Evolutionary conservation across 2,329 filamentous ascomycete species (phyloP), one percentile per base, ranked within the genome.

Genomic region (Colletotrichum agaves): DNA sequence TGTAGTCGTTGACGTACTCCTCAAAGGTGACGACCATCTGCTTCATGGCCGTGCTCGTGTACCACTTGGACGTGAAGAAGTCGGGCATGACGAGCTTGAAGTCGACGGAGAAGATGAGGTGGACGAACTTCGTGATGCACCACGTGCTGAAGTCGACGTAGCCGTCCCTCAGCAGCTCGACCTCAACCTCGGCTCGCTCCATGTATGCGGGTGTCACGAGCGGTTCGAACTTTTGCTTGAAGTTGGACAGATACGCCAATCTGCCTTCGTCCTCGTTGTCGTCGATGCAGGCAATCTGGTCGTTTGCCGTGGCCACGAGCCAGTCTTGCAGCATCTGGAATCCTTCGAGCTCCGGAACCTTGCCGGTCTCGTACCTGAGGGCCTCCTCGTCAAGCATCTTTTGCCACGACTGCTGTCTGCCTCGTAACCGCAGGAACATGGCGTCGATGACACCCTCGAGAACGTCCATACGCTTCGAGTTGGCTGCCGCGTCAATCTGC

Each of bases 241-340:
- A 98, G 74, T 91, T 91, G 4, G 93, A 91, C 56, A 98, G 86
- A 81, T 98, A 98, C 33, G 92, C 93, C 27, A 92, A 83, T 35
- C 91, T 89, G 67, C 88, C 88, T 60, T 90, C 88, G 60, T 93
- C 91, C 69, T 93, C 91, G 72, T 91, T 91, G 75, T 98, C 97
- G 78, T 98, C 96, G 75, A 99, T 97, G 79, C 94, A 98, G 63
- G 94, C 94, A 77, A 99, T 98, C 79, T 99, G 96, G 80, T 99
- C 96, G 81, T 99, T 99, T 73, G 97, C 96, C 64, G 97, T 93
- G 50, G 96, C 94, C 60, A 99, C 90, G 63, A 99, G 90, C 94
- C 95, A 99, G 81, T 99, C 96, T 77, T 97, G 93, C 31, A 97
- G 83, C 3, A 91, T 88, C 77, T 97, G 93, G 74, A 92, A 90